A percentile compares a stretch with the other conserved stretches of the same genome.
phyloP scores from a whole-genome alignment of 2,329 filamentous ascomycete species.

The Talaromyces sp. region DNA sequence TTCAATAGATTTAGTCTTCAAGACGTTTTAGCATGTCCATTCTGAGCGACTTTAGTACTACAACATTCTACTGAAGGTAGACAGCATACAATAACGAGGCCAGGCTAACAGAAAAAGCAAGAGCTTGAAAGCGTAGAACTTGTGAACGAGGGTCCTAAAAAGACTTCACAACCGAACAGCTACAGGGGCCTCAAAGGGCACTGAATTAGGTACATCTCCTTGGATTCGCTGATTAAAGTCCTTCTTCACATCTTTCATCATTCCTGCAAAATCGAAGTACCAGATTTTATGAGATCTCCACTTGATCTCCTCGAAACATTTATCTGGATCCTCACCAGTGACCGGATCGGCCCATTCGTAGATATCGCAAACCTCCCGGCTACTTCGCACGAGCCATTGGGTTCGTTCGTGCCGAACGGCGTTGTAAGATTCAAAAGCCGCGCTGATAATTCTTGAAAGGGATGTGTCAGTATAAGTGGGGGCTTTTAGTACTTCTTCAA shows the following conservation, averaged over 20 bases:
- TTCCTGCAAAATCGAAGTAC: conserved; percentile 32
- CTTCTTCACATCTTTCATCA: conserved; percentile 22
- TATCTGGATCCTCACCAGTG: conserved; percentile 26
- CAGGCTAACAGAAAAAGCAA: too few species aligned
- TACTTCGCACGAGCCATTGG: conserved; percentile 51
- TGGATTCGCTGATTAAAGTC: neutral
- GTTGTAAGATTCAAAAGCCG: conserved; percentile 52
- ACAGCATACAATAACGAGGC: neutral
- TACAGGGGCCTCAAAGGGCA: neutral
- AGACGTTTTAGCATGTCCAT: neutral
- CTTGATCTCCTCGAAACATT: conserved; percentile 24
- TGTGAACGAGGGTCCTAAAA: neutral
- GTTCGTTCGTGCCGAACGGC: conserved; percentile 47
- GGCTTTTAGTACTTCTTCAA: conserved; percentile 38
- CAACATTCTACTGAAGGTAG: neutral
- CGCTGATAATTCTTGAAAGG: conserved; percentile 6
- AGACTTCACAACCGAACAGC: neutral
- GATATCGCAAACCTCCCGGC: conserved; percentile 41
- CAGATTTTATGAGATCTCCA: conserved; percentile 32
- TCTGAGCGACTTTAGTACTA: neutral
- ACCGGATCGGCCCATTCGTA: conserved; percentile 28
- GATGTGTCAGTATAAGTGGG: neutral
- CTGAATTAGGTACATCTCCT: neutral
- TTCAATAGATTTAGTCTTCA: neutral
- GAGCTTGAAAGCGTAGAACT: neutral